Percentiles rank a stretch among this genome's conserved stretches.
phyloP scores from a whole-genome alignment of 2,329 filamentous ascomycete species.

The Coniochaeta prunicola region DNA sequence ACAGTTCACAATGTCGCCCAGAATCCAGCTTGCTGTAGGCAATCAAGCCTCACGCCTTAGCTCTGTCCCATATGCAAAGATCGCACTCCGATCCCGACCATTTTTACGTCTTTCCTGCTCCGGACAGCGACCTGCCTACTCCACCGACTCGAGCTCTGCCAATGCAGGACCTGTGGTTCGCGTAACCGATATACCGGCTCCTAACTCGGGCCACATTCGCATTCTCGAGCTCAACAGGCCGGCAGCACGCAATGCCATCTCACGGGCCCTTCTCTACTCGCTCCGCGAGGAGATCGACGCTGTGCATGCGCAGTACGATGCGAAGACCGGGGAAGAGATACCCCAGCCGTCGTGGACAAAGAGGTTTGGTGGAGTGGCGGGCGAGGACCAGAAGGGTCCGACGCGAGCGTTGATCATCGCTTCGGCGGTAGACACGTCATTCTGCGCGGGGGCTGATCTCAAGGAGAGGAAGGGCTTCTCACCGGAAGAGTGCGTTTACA shows the following conservation, averaged over 20 bases:
- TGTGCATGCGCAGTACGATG: conserved; percentile 57
- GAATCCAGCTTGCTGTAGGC: neutral
- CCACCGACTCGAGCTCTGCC: conserved; percentile 21
- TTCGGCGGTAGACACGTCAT: conserved; percentile 77
- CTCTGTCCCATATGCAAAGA: neutral
- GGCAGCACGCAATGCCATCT: conserved; percentile 83
- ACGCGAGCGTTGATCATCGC: conserved; percentile 80
- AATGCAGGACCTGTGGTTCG: conserved; percentile 50
- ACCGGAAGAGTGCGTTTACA: conserved; percentile 56
- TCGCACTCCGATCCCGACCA: neutral
- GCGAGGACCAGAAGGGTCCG: conserved; percentile 38
- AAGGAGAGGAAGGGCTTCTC: conserved; percentile 79
- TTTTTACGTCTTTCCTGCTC: neutral
- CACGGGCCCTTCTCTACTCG: conserved; percentile 63
- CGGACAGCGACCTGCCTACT: conserved; percentile 11
- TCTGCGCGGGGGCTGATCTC: conserved; percentile 91
- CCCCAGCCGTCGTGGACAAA: conserved; percentile 23
- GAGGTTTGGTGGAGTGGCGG: conserved; percentile 37
- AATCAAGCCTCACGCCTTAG: neutral
- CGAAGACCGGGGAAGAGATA: conserved; percentile 43
- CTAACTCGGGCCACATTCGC: conserved; percentile 75
- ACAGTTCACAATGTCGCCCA: neutral
- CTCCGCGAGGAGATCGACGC: conserved; percentile 66
- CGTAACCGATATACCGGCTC: conserved; percentile 67
- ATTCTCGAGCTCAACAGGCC: conserved; percentile 85